Evolutionary conservation across 2,329 filamentous ascomycete genomes (phyloP).

Genomic region (Botryotinia convoluta): DNA sequence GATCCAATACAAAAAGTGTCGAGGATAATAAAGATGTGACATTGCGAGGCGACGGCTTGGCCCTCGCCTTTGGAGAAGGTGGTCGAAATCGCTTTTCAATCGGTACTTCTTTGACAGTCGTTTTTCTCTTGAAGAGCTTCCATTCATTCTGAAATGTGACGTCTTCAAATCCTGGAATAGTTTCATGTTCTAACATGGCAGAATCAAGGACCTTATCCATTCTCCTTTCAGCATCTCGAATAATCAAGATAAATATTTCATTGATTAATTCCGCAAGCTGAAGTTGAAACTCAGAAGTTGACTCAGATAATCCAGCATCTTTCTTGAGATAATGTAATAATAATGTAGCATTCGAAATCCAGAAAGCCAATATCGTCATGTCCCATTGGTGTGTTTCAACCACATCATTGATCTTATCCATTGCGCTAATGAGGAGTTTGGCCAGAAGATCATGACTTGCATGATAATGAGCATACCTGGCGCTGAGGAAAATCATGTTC

Average conservation of each 20-base stretch:
- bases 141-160: conserved; percentile 97
- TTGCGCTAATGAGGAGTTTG: conserved; percentile 77
- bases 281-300: conserved; percentile 84
- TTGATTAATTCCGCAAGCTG: conserved; percentile 94
- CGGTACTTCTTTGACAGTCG: conserved; percentile 85
- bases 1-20: conserved; percentile 91
- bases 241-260: conserved; percentile 97
- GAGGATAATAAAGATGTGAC: conserved; percentile 94
- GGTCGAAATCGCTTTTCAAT: conserved; percentile 87
- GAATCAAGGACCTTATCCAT: conserved; percentile 93
- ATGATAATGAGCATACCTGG: conserved; percentile 95
- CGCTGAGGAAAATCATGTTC: conserved; percentile 94
- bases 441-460: conserved; percentile 80
- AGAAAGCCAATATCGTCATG: conserved; percentile 98
- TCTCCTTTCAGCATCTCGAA: conserved; percentile 89
- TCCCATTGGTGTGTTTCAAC: conserved; percentile 98
- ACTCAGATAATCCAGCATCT: conserved; percentile 74
- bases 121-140: conserved; percentile 93
- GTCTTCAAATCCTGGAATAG: conserved; percentile 94
- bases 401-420: conserved; percentile 94
- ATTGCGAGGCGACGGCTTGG: conserved; percentile 89
- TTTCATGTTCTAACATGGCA: conserved; percentile 96
- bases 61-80: conserved; percentile 87
- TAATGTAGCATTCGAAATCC: conserved; percentile 95
- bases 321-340: conserved; percentile 97